These are phyloP conservation scores for Sisymbrium altissimum DNA, from an alignment of 345 rosid genomes.

Conservation along the genomic window DNA sequence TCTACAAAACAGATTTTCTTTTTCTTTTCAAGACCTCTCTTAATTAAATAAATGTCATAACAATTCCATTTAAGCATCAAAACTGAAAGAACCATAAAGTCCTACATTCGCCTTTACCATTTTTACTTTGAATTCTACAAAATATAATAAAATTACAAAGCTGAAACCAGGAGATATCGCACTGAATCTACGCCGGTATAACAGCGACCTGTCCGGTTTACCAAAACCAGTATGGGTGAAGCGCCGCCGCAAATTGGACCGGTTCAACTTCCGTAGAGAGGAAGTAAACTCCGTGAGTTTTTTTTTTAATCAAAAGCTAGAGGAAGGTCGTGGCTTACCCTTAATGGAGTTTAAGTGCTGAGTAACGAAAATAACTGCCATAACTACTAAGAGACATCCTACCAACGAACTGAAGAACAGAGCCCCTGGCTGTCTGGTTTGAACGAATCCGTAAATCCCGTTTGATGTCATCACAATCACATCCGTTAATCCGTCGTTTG, in stretches of 20 bases:
- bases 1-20: not conserved
- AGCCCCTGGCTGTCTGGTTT: conserved; percentile 97
- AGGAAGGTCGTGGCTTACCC: conserved; percentile 73
- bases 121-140: conserved; percentile 21
- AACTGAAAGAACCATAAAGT: conserved; percentile 2
- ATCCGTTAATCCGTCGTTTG: conserved; percentile 87
- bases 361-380: conserved; percentile 87
- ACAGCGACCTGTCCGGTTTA: not conserved
- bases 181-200: conserved; percentile 13
- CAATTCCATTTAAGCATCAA: conserved; percentile 5
- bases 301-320: conserved; percentile 41
- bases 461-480: conserved; percentile 82
- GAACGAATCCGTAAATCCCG: conserved; percentile 89
- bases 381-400: conserved; percentile 85
- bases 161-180: conserved; percentile 11
- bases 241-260: not conserved
- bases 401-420: conserved; percentile 97
- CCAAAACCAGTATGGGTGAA: conserved; percentile 9
- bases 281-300: not conserved
- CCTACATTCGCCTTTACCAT: conserved; percentile 9
- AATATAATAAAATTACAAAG: conserved; percentile 7
- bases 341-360: conserved; percentile 80
- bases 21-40: not conserved
- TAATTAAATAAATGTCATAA: conserved; percentile 7
- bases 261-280: not conserved